Conservation (phyloP, 768 basidiomycete species). For the Amanita phalloides region DNA sequence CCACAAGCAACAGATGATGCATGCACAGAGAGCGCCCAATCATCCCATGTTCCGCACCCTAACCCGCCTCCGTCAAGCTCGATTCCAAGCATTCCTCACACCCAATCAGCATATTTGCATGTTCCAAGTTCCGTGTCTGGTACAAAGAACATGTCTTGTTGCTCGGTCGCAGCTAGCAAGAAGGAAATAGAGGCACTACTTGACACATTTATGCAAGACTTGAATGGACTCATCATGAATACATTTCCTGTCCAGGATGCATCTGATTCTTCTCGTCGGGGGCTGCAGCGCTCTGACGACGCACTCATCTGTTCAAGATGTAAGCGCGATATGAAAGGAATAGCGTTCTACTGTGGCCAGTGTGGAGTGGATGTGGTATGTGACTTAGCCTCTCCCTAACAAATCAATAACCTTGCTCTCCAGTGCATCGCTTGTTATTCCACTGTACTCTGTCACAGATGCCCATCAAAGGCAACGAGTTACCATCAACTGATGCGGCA, state of each 20-base stretch:
- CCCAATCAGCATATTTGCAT: slow-evolving; percentile 8
- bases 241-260: slow-evolving; percentile 10
- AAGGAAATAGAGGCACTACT: slow-evolving; percentile 37
- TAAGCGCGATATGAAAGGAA: not conserved
- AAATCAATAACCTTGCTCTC: not conserved
- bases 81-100: slow-evolving; percentile 7
- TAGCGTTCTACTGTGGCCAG: not conserved
- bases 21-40: slow-evolving; percentile 5
- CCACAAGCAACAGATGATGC: slow-evolving; percentile 4
- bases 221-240: slow-evolving; percentile 33
- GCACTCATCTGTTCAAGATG: not conserved
- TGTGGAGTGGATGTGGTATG: not conserved
- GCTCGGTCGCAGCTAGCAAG: slow-evolving; percentile 34
- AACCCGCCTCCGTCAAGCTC: slow-evolving; percentile 17
- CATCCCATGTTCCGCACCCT: slow-evolving; percentile 23
- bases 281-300: not conserved
- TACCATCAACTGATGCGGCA: not conserved
- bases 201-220: slow-evolving; percentile 38
- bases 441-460: not conserved
- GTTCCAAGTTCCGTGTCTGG: slow-evolving; percentile 10
- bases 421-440: not conserved
- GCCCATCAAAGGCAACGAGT: not conserved
- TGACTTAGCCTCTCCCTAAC: not conserved
- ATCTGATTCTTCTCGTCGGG: not conserved
- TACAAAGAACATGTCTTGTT: slow-evolving; percentile 20